Percentiles rank a stretch among this genome's conserved stretches.
phyloP scores from a whole-genome alignment of 2,329 filamentous ascomycete genomes.

The Cytospora schulzeri region DNA sequence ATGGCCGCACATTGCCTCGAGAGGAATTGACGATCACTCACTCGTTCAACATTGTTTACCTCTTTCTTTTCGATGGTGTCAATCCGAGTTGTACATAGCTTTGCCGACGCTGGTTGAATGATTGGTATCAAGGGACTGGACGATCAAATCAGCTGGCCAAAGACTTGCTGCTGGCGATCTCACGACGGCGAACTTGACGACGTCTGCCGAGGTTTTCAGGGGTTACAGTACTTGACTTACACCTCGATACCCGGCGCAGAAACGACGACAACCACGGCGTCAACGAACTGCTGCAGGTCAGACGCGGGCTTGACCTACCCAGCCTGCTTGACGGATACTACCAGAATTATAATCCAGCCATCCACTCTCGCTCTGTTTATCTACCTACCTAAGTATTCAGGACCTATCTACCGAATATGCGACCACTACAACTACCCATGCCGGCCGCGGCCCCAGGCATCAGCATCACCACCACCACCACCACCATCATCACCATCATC shows the following conservation, averaged over 20 bases:
- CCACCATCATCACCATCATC: background rate
- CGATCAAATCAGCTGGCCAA: background rate
- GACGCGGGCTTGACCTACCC: background rate
- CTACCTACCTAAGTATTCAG: background rate
- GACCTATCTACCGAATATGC: conserved; percentile 2
- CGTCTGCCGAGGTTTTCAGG: background rate
- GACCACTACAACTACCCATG: conserved; percentile 1
- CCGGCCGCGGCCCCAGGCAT: conserved; percentile 10
- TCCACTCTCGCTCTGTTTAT: background rate
- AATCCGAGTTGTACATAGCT: background rate
- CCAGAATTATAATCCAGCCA: background rate
- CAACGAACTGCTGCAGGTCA: background rate
- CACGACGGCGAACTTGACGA: background rate
- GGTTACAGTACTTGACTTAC: background rate
- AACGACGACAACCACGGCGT: background rate
- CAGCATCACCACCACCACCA: no score
- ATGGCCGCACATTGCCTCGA: conserved; percentile 12
- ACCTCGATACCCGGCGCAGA: background rate
- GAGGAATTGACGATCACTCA: background rate
- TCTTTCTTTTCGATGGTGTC: background rate
- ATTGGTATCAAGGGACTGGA: background rate
- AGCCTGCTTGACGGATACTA: background rate
- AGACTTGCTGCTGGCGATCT: background rate
- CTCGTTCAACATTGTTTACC: background rate
- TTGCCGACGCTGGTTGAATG: background rate